Conservation (phyloP, 495 filamentous ascomycete species). For the Hypoxylon intermedium region DNA sequence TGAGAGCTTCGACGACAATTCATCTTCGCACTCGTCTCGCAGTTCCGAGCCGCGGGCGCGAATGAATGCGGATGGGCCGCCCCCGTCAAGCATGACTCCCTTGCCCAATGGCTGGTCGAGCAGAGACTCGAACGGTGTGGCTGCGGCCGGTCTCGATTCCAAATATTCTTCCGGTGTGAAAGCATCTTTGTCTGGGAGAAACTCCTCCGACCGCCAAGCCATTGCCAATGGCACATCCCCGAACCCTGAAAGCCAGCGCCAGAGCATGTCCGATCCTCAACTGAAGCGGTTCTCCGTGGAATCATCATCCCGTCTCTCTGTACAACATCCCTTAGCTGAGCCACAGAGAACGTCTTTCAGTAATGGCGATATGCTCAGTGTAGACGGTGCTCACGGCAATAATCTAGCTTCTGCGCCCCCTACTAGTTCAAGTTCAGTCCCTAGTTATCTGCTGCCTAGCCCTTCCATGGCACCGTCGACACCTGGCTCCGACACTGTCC, state of each 20-base stretch:
- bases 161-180: conserved; percentile 26
- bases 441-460: conserved; percentile 26
- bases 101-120: conserved; percentile 47
- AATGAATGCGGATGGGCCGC: conserved; percentile 47
- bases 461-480: conserved; percentile 51
- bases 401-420: conserved; percentile 18
- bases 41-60: conserved; percentile 43
- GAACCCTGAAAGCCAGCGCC: conserved; percentile 28
- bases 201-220: conserved; percentile 27
- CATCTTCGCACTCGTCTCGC: conserved; percentile 46
- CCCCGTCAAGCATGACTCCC: conserved; percentile 44
- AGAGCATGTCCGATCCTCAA: conserved; percentile 35
- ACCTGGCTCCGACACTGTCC: conserved; percentile 51
- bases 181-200: conserved; percentile 22
- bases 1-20: conserved; percentile 48
- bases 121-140: conserved; percentile 35
- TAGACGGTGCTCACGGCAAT: conserved; percentile 38
- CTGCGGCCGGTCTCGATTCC: conserved; percentile 14
- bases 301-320: conserved; percentile 39
- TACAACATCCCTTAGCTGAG: conserved; percentile 46
- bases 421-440: conserved; percentile 15
- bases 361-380: conserved; percentile 41
- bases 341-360: conserved; percentile 42
- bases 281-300: conserved; percentile 40
- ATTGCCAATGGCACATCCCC: conserved; percentile 18